phyloP scores from a whole-genome alignment of 805 yeast genomes.

The Teunomyces funiuensis region DNA sequence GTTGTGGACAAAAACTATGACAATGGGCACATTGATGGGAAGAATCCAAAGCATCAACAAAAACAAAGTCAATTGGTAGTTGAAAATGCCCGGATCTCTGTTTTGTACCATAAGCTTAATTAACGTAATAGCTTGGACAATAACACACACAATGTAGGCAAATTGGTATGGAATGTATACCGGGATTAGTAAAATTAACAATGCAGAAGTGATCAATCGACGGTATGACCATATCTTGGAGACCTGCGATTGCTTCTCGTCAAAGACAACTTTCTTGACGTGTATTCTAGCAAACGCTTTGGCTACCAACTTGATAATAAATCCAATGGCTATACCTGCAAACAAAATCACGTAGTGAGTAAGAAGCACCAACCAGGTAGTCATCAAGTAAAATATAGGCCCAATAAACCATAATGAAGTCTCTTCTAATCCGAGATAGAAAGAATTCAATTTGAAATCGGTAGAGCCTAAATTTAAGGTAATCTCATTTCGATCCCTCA shows the following conservation, averaged over 20 bases:
- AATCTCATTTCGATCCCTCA: conserved; percentile 46
- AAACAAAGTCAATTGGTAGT: conserved; percentile 62
- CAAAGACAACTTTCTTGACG: background rate
- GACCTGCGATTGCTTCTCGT: background rate
- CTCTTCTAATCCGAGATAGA: conserved; percentile 68
- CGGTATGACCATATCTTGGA: conserved; percentile 8
- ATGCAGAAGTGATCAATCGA: conserved; percentile 30
- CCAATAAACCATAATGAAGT: conserved; percentile 56
- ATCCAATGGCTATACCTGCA: conserved; percentile 7
- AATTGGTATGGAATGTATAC: conserved; percentile 80
- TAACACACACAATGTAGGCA: conserved; percentile 60
- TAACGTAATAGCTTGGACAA: conserved; percentile 58
- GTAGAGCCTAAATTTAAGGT: conserved; percentile 31
- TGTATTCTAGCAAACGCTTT: background rate
- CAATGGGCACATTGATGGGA: conserved; percentile 75
- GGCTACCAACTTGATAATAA: background rate
- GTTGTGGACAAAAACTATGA: conserved; percentile 81
- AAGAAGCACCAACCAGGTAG: conserved; percentile 43
- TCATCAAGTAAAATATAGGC: conserved; percentile 49
- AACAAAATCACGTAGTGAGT: conserved; percentile 27
- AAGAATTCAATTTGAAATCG: conserved; percentile 48
- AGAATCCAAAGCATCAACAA: conserved; percentile 73
- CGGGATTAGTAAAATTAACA: conserved; percentile 47
- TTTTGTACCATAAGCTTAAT: conserved; percentile 26
- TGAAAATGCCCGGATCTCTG: conserved; percentile 35